Conservation (phyloP, 805 yeast species). For the Spathaspora gorwiae region DNA sequence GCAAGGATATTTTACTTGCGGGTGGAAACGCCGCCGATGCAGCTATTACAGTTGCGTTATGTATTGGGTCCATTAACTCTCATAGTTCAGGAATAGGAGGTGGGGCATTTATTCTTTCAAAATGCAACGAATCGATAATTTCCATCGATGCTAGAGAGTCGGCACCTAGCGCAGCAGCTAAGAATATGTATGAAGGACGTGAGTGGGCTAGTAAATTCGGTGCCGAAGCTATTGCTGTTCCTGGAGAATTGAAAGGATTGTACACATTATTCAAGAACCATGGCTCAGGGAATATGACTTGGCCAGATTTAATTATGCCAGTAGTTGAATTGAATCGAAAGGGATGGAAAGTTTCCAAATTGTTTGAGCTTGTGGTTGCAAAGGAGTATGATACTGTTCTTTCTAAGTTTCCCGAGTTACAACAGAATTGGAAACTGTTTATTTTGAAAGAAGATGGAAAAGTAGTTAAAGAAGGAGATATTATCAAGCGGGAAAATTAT, state of each 20-base stretch:
- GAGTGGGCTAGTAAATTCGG: conserved; percentile 51
- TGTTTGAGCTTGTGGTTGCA: conserved; percentile 32
- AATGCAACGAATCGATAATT: conserved; percentile 39
- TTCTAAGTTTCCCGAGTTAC: conserved; percentile 20
- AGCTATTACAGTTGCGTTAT: conserved; percentile 79
- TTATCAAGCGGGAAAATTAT: conserved; percentile 50
- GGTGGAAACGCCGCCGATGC: conserved; percentile 93
- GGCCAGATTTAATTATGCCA: conserved; percentile 74
- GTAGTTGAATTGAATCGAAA: conserved; percentile 58
- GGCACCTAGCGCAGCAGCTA: conserved; percentile 65
- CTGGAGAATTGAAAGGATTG: conserved; percentile 90
- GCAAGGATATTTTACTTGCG: conserved; percentile 45
- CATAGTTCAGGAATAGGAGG: conserved; percentile 92
- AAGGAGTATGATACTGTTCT: conserved; percentile 23
- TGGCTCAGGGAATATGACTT: conserved; percentile 66
- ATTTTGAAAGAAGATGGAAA: conserved; percentile 25
- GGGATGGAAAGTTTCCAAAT: conserved; percentile 50
- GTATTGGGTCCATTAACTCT: conserved; percentile 80
- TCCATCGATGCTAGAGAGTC: conserved; percentile 84
- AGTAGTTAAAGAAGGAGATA: conserved; percentile 52
- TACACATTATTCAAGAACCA: conserved; percentile 53
- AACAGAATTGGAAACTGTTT: conserved; percentile 51
- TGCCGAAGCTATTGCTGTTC: conserved; percentile 84
- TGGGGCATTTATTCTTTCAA: conserved; percentile 65
- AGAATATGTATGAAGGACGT: conserved; percentile 58